These are phyloP conservation scores for Eucalyptus cloeziana DNA, from an alignment of 345 rosid genomes.

Conservation along the genomic window DNA sequence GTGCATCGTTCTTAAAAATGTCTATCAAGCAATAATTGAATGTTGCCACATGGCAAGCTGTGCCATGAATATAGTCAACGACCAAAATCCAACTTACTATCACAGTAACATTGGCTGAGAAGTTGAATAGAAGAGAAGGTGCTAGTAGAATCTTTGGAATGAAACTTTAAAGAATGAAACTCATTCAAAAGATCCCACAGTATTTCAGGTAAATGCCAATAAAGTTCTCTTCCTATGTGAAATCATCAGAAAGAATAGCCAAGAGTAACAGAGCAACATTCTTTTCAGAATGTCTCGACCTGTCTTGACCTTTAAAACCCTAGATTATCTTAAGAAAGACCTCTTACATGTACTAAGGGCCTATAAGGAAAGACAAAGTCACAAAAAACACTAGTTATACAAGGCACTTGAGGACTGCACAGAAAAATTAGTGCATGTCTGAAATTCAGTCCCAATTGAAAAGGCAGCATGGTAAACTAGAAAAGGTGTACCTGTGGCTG, in stretches of 20 bases:
- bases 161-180: neutral
- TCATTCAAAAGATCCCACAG: neutral
- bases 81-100: neutral
- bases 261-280: neutral
- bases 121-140: neutral
- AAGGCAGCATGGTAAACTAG: neutral
- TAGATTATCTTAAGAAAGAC: neutral
- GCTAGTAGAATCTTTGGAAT: neutral
- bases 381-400: neutral
- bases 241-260: neutral
- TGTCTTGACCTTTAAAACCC: neutral
- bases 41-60: neutral
- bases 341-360: neutral
- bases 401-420: neutral
- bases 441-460: neutral
- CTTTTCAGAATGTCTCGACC: neutral
- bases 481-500: slow-evolving; percentile 68
- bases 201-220: neutral
- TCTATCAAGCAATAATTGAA: neutral
- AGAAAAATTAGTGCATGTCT: neutral
- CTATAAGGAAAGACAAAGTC: neutral
- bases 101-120: neutral
- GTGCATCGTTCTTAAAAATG: neutral
- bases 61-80: neutral
- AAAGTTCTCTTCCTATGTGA: neutral